Conservation (phyloP, 352 stramenopile species). For the Blastocystis sp. region DNA sequence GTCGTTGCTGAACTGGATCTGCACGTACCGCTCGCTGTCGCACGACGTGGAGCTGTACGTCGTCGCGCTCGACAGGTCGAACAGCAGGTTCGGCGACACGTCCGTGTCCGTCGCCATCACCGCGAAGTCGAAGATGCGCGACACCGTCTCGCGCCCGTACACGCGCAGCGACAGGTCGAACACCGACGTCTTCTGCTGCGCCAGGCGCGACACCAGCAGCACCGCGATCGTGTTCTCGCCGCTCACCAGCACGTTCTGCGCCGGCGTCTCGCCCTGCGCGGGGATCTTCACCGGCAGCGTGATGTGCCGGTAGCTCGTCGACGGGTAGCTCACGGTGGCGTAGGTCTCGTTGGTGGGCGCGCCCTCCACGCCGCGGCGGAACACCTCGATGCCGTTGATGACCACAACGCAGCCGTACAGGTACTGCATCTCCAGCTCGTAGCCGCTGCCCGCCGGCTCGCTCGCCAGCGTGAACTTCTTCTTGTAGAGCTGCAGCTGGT, state of each 20-base stretch:
- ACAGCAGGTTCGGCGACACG: neutral
- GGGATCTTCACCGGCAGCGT: slow-evolving; percentile 19
- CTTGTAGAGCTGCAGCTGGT: slow-evolving; percentile 61
- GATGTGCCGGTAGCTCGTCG: slow-evolving; percentile 8
- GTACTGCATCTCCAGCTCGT: slow-evolving; percentile 42
- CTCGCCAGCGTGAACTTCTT: slow-evolving; percentile 33
- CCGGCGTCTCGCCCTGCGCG: neutral
- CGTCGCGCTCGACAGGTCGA: slow-evolving; percentile 43
- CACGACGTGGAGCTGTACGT: slow-evolving; percentile 38
- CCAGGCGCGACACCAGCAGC: slow-evolving; percentile 12
- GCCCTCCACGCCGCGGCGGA: slow-evolving; percentile 21
- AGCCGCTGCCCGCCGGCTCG: neutral
- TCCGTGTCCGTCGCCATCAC: slow-evolving; percentile 3
- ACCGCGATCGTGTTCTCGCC: slow-evolving; percentile 33
- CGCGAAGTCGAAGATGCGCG: slow-evolving; percentile 32
- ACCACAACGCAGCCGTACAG: slow-evolving; percentile 23
- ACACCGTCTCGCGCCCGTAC: slow-evolving; percentile 29
- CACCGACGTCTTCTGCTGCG: neutral
- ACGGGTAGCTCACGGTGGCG: slow-evolving; percentile 14
- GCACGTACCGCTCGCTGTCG: slow-evolving; percentile 12
- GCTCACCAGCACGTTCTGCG: neutral
- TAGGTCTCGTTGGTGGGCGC: slow-evolving; percentile 21
- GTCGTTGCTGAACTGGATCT: slow-evolving; percentile 57
- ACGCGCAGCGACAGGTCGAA: slow-evolving; percentile 52
- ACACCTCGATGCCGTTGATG: slow-evolving; percentile 50